Evolutionary conservation across 2,329 filamentous ascomycete genomes (phyloP).

Genomic region (Venturia nashicola): DNA sequence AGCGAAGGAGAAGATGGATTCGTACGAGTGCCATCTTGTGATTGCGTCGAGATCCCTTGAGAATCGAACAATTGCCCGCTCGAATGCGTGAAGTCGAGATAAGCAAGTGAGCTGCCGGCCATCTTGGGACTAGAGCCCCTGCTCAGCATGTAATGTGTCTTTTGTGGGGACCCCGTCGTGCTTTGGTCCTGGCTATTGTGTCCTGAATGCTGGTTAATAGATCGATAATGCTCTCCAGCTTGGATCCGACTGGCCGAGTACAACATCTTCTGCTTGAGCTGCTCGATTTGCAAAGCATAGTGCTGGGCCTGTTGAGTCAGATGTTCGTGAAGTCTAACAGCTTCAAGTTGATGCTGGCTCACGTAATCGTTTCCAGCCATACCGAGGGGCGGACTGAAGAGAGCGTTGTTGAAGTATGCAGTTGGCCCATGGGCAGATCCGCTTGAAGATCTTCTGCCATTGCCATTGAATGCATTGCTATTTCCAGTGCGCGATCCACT

Average conservation of each 20-base stretch:
- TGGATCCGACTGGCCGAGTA: slow-evolving; percentile 14
- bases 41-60: slow-evolving; percentile 23
- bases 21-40: slow-evolving; percentile 32
- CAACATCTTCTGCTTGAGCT: slow-evolving; percentile 4
- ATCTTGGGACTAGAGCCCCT: slow-evolving; percentile 21
- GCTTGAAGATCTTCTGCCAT: slow-evolving; percentile 7
- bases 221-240: slow-evolving; percentile 28
- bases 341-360: not conserved
- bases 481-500: slow-evolving; percentile 24
- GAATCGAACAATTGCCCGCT: slow-evolving; percentile 15
- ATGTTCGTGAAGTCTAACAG: slow-evolving; percentile 4
- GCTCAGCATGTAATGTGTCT: slow-evolving; percentile 20
- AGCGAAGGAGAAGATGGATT: slow-evolving; percentile 38
- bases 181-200: slow-evolving; percentile 17
- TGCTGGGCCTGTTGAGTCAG: slow-evolving; percentile 7
- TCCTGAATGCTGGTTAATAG: slow-evolving; percentile 16
- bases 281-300: slow-evolving; percentile 8
- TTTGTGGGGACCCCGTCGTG: slow-evolving; percentile 28
- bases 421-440: not conserved
- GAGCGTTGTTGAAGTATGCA: not conserved
- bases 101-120: slow-evolving; percentile 16
- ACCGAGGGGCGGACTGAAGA: not conserved
- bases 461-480: not conserved
- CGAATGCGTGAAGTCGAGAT: slow-evolving; percentile 11
- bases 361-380: slow-evolving; percentile 3